These are phyloP conservation scores for Chrysanthemum makinoi DNA, from an alignment of 129 eudicot species.

Conservation along the genomic window DNA sequence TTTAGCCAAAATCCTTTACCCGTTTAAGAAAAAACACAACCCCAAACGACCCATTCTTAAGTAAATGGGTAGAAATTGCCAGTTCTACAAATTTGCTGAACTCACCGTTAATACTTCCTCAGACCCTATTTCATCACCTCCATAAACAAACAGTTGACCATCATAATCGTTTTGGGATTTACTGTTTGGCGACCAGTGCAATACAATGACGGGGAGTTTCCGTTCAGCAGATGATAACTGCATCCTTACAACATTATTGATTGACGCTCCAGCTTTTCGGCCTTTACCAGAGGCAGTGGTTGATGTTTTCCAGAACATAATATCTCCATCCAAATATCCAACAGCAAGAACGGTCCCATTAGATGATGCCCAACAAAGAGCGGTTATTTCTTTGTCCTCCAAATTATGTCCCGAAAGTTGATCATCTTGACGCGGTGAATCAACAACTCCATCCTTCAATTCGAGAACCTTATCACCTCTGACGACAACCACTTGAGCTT, in stretches of 20 bases:
- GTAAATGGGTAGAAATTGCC: too few species aligned
- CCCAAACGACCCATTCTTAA: conserved; percentile 7
- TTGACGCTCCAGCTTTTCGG: conserved; percentile 41
- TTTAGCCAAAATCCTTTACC: conserved; percentile 6
- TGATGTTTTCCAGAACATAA: conserved; percentile 78
- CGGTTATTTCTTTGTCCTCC: conserved; percentile 85
- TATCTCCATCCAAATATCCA: conserved; percentile 94
- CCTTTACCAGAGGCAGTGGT: conserved; percentile 39
- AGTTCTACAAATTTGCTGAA: conserved; percentile 21
- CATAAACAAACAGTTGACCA: conserved; percentile 74
- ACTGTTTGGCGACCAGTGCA: conserved; percentile 64
- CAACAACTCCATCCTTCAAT: conserved; percentile 49
- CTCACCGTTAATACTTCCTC: conserved; percentile 83
- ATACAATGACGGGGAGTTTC: conserved; percentile 77
- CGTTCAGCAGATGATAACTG: conserved; percentile 75
- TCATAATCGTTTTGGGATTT: conserved; percentile 59
- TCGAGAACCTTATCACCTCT: conserved; percentile 78
- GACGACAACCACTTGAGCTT: conserved; percentile 52
- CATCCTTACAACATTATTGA: conserved; percentile 67
- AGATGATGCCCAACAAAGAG: conserved; percentile 94
- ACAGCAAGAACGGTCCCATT: conserved; percentile 78
- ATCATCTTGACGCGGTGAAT: conserved; percentile 32
- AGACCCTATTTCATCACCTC: conserved; percentile 86
- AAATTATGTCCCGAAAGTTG: conserved; percentile 27
- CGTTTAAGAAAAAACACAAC: not conserved